Conservation (phyloP, 306 rosid species). For the Elaeagnus macrophylla region DNA sequence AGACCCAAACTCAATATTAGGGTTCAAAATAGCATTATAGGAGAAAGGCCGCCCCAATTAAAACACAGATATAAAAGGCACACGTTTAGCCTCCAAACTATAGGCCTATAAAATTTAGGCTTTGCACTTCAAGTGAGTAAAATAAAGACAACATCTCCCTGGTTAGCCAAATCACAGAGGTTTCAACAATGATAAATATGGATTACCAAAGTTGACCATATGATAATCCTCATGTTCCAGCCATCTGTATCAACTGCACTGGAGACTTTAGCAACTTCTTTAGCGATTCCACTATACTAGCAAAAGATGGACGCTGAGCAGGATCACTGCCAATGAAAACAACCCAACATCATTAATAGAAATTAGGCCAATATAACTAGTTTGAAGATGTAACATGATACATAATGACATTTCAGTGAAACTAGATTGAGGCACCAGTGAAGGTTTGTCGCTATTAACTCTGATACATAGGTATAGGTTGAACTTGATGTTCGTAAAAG, state of each 20-base stretch:
- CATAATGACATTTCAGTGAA: background rate
- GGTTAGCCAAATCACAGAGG: slow-evolving; percentile 30
- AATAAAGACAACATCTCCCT: slow-evolving; percentile 21
- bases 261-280: slow-evolving; percentile 88
- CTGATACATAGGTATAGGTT: too few relatives aligned
- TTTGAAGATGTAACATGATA: background rate
- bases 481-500: too few relatives aligned
- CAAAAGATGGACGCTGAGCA: slow-evolving; percentile 57
- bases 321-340: slow-evolving; percentile 57
- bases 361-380: background rate
- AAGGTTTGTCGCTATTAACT: too few relatives aligned
- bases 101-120: too few relatives aligned
- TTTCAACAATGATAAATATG: slow-evolving; percentile 15
- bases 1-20: too few relatives aligned
- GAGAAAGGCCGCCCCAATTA: too few relatives aligned
- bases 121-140: slow-evolving; percentile 21
- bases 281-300: slow-evolving; percentile 57
- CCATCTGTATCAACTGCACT: slow-evolving; percentile 50
- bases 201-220: slow-evolving; percentile 18
- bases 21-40: too few relatives aligned
- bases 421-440: background rate
- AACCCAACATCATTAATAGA: slow-evolving; percentile 3
- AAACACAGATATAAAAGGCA: too few relatives aligned
- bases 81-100: too few relatives aligned
- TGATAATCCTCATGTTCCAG: slow-evolving; percentile 22